Percentiles rank a stretch among this genome's conserved stretches.
Evolutionary conservation across 1,284 basidiomycete genomes (phyloP).

Genomic region (Agroathelia rolfsii): DNA sequence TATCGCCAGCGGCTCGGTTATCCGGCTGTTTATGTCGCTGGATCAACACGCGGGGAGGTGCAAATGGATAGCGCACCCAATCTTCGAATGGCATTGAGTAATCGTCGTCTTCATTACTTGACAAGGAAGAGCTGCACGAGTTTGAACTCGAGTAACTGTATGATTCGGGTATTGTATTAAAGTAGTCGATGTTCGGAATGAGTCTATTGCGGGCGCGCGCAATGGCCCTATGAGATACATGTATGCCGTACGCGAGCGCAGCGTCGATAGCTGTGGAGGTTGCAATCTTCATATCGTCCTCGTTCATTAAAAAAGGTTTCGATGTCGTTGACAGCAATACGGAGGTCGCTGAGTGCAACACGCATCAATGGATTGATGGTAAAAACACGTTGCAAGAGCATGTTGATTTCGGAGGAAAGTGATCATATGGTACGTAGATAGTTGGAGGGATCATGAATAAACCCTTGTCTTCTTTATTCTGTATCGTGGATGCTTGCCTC

Average conservation of each 20-base stretch:
- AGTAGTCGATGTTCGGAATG: too few species aligned
- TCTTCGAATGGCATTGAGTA: too few species aligned
- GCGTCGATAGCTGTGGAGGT: constrained; percentile 13
- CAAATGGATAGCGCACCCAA: too few species aligned
- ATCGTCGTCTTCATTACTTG: too few species aligned
- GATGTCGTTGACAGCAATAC: constrained; percentile 44
- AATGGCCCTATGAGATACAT: constrained; percentile 5
- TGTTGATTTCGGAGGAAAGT: constrained; percentile 50
- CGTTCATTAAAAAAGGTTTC: constrained; percentile 60
- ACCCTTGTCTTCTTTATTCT: constrained; percentile 68
- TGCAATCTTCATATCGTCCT: constrained; percentile 37
- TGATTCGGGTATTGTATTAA: too few species aligned
- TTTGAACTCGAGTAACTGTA: too few species aligned
- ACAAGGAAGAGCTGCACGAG: too few species aligned
- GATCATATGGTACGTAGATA: constrained; percentile 66
- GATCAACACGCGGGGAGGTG: too few species aligned
- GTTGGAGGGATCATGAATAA: constrained; percentile 58
- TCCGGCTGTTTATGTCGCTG: too few species aligned
- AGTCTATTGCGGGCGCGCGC: too few species aligned
- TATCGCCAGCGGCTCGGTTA: too few species aligned
- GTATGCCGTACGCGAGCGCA: constrained; percentile 11
- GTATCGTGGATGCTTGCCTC: constrained; percentile 62
- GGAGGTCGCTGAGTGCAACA: constrained; percentile 53
- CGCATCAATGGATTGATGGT: constrained; percentile 41
- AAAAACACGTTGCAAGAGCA: constrained; percentile 52